Evolutionary conservation across 2,329 filamentous ascomycete genomes (phyloP).

Genomic region (Plectosphaerella plurivora): DNA sequence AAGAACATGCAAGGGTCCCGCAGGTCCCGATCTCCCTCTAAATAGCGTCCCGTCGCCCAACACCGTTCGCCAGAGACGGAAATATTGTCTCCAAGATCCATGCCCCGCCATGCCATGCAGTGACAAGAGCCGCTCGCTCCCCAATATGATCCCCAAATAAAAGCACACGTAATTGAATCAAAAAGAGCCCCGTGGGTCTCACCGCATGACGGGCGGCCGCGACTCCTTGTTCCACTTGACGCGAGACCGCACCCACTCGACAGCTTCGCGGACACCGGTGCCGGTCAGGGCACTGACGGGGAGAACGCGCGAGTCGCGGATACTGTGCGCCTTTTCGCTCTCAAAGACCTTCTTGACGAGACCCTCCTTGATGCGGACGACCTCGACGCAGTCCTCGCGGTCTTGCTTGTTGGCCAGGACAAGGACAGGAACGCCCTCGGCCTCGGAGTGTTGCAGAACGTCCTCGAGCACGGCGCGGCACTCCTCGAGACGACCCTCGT

Average conservation of each 20-base stretch:
- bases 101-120: neutral
- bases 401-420: slow-evolving; percentile 98
- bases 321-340: slow-evolving; percentile 79
- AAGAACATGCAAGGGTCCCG: too few relatives aligned
- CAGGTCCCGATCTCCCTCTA: too few relatives aligned
- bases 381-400: slow-evolving; percentile 93
- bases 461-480: slow-evolving; percentile 86
- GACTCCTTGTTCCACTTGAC: slow-evolving; percentile 97
- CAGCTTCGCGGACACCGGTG: slow-evolving; percentile 84
- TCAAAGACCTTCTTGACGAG: slow-evolving; percentile 94
- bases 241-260: slow-evolving; percentile 92
- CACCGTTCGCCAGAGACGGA: neutral
- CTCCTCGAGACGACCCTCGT: slow-evolving; percentile 68
- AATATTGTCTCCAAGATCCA: neutral
- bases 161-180: slow-evolving; percentile 10
- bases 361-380: slow-evolving; percentile 94
- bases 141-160: neutral
- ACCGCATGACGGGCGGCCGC: slow-evolving; percentile 89
- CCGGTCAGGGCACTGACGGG: slow-evolving; percentile 88
- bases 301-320: slow-evolving; percentile 86
- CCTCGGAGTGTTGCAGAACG: slow-evolving; percentile 81
- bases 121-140: neutral
- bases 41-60: neutral
- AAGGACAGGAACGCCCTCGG: slow-evolving; percentile 85
- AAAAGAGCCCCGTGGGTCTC: slow-evolving; percentile 20